A percentile compares a stretch with the other conserved stretches of the same genome.
Conservation (phyloP, 108 stramenopile species). For the Nitzschia sp. region DNA sequence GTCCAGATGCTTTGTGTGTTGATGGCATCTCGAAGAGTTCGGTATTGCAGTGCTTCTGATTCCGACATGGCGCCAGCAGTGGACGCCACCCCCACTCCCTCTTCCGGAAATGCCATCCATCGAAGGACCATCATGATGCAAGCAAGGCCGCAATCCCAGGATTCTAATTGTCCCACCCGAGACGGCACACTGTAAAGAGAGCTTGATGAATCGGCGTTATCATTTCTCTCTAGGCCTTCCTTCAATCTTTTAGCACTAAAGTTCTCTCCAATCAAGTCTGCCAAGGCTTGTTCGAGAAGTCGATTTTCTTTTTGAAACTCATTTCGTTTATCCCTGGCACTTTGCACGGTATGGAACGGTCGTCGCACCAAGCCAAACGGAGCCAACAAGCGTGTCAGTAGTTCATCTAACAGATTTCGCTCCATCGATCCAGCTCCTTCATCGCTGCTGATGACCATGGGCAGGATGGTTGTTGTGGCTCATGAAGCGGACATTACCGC, state of each 20-base stretch:
- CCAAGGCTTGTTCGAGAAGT: background rate
- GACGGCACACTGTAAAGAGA: background rate
- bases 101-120: conserved; percentile 33
- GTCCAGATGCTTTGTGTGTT: conserved; percentile 80
- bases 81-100: background rate
- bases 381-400: too few relatives aligned
- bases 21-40: conserved; percentile 39
- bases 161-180: conserved; percentile 49
- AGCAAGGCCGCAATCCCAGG: conserved; percentile 71
- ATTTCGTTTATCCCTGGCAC: too few relatives aligned
- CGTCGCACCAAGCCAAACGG: too few relatives aligned
- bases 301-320: too few relatives aligned
- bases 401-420: too few relatives aligned
- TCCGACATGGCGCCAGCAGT: background rate
- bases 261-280: background rate
- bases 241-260: background rate
- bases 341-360: too few relatives aligned
- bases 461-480: background rate
- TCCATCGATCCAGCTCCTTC: too few relatives aligned
- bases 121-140: conserved; percentile 62
- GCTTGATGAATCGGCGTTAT: background rate
- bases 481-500: too few relatives aligned
- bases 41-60: conserved; percentile 11
- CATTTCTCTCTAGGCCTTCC: background rate
- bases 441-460: background rate